Conservation (phyloP, 345 rosid species). For the Populus deltoides region DNA sequence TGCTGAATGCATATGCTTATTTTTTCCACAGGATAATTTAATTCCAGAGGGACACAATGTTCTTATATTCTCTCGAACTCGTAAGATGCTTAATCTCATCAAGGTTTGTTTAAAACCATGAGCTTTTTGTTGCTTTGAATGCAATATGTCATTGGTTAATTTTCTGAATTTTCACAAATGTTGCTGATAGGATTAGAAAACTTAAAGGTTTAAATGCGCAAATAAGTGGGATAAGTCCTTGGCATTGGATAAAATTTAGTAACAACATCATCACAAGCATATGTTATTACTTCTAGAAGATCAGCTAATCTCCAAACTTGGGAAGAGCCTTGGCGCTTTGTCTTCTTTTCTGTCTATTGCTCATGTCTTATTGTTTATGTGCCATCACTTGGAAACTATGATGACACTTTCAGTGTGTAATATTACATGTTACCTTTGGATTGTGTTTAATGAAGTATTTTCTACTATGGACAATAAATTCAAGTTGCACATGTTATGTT, state of each 20-base stretch:
- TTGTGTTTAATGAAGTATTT: neutral
- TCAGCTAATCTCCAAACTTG: neutral
- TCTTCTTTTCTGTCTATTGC: neutral
- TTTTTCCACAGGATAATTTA: conserved; percentile 52
- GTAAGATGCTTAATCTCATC: conserved; percentile 91
- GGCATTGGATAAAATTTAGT: neutral
- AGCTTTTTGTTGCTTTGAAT: neutral
- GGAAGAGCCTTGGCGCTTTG: neutral
- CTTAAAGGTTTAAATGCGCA: neutral
- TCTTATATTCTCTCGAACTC: conserved; percentile 94
- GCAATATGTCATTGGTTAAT: conserved; percentile 1
- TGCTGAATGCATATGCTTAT: conserved; percentile 18
- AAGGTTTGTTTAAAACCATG: conserved; percentile 57
- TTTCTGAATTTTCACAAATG: neutral
- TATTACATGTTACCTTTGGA: neutral
- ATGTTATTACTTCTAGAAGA: neutral
- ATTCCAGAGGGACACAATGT: conserved; percentile 92
- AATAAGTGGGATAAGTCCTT: neutral
- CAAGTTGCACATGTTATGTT: neutral
- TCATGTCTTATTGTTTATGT: neutral
- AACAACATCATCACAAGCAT: neutral
- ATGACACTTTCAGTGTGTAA: neutral
- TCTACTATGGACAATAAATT: neutral
- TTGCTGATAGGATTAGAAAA: neutral
- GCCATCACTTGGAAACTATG: neutral